Evolutionary conservation across 1,284 basidiomycete genomes (phyloP).

Genomic region (Moniliophthora roreri): DNA sequence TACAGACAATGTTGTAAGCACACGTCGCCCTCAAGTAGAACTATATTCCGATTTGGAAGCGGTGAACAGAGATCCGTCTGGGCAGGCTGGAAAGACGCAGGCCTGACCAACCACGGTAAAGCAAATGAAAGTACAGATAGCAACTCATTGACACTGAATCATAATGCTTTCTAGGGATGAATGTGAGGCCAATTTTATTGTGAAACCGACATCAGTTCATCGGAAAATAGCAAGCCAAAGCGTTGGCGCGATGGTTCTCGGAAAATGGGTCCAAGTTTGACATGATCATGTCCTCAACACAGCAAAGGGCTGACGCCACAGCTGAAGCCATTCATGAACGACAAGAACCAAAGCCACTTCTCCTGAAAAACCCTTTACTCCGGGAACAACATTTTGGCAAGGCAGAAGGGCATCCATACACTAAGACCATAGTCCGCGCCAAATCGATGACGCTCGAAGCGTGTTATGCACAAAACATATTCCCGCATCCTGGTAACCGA

Average conservation of each 20-base stretch:
- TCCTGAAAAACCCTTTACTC: conserved; percentile 51
- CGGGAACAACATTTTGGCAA: conserved; percentile 74
- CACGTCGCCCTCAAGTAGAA: not conserved
- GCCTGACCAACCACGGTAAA: conserved; percentile 81
- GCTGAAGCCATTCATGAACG: conserved; percentile 59
- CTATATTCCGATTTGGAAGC: not conserved
- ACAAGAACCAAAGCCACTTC: conserved; percentile 53
- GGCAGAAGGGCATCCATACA: conserved; percentile 68
- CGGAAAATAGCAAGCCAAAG: conserved; percentile 73
- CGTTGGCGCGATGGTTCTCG: conserved; percentile 64
- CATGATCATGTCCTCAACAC: conserved; percentile 77
- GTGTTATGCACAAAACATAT: conserved; percentile 52
- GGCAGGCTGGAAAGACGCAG: conserved; percentile 86
- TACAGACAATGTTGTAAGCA: conserved; percentile 60
- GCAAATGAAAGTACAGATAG: conserved; percentile 8
- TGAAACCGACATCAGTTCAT: not conserved
- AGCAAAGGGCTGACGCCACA: conserved; percentile 76
- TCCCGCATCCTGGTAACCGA: conserved; percentile 47
- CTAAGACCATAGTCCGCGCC: conserved; percentile 25
- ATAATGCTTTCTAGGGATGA: conserved; percentile 61
- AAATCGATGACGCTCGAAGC: conserved; percentile 40
- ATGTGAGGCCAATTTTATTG: conserved; percentile 40
- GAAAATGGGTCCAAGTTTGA: conserved; percentile 54
- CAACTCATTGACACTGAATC: conserved; percentile 5
- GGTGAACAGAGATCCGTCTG: conserved; percentile 51